Percentiles rank a stretch among this genome's conserved stretches.
phyloP scores from a whole-genome alignment of 208 protist species.

The Lotmaria passim region DNA sequence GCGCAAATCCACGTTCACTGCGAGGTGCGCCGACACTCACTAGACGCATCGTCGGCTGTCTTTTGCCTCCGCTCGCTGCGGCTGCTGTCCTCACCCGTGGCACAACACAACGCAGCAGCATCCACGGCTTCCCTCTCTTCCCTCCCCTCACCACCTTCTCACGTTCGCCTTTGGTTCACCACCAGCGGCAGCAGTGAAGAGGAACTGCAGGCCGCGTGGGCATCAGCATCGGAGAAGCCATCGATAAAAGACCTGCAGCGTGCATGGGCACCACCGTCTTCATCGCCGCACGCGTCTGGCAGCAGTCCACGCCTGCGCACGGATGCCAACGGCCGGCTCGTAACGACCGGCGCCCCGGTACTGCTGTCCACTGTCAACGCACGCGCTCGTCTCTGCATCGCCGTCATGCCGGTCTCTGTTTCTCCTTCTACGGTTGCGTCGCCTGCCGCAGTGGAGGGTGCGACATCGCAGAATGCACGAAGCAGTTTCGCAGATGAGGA shows the following conservation, averaged over 20 bases:
- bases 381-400: conserved; percentile 38
- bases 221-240: neutral
- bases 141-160: neutral
- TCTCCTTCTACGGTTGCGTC: no score
- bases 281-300: conserved; percentile 5
- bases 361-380: conserved; percentile 37
- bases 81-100: conserved; percentile 25
- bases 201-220: conserved; percentile 23
- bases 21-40: conserved; percentile 19
- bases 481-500: neutral
- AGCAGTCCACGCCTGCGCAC: conserved; percentile 18
- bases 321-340: conserved; percentile 23
- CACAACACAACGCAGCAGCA: neutral
- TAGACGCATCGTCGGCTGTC: conserved; percentile 25
- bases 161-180: conserved; percentile 43
- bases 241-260: conserved; percentile 24
- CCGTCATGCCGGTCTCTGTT: conserved; percentile 11
- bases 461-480: no score
- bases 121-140: neutral
- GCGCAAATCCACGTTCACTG: conserved; percentile 18
- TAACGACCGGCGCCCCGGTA: conserved; percentile 12
- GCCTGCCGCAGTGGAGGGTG: no score
- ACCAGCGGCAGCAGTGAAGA: conserved; percentile 26
- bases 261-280: conserved; percentile 15
- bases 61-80: conserved; percentile 38